Base-by-base conservation (phyloP, 306 rosid species). In the Quercus robur region DNA sequence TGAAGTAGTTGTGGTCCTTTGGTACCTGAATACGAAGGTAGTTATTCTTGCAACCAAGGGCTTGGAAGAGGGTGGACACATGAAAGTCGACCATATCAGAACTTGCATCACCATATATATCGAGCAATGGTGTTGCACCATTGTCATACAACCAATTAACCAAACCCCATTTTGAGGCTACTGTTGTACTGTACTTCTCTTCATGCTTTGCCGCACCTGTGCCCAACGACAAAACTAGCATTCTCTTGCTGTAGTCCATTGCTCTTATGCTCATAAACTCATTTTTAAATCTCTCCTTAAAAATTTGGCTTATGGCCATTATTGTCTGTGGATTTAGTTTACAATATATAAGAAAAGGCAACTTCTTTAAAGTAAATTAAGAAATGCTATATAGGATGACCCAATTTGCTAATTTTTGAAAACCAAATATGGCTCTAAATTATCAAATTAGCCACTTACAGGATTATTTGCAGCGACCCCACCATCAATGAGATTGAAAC, bases 381-480 rank as follows among this genome's bases (percentile, higher is more conserved):
- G 33, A 20, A 14, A 63, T 10, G 19, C 52, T 46, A 10, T 46
- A 46, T 46, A 46, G 52, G 52, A 46, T 46, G 52, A 11, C 52
- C 52, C 15, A 46, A 46, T 46, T 46, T 46, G 52, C 52, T 46
- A 2, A 46, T 46, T 12, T 46, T 46, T 10, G 15, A 46, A 46
- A 10, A 46, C 52, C 52, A 63, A 63, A 67, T 35, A 46, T 67
- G 72, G 8, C 72, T 19, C 51, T 15, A 64, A 5, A 28, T 64
- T 25, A 6, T 1, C 33, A 10, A 58, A 38, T 5, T 26, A 72
- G 6, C 21, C 73, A 80, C 89, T 72, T 54, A 85, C 87, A 4
- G 87, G 91, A 73, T 88, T 88, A 66, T 85, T 88, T 46, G 83
- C 89, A 3, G 86, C 89, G 26, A 88, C 69, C 0, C 79, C 87